Conservation (phyloP, 2,329 filamentous ascomycete genomes). For the Myriosclerotinia duriaeana region DNA sequence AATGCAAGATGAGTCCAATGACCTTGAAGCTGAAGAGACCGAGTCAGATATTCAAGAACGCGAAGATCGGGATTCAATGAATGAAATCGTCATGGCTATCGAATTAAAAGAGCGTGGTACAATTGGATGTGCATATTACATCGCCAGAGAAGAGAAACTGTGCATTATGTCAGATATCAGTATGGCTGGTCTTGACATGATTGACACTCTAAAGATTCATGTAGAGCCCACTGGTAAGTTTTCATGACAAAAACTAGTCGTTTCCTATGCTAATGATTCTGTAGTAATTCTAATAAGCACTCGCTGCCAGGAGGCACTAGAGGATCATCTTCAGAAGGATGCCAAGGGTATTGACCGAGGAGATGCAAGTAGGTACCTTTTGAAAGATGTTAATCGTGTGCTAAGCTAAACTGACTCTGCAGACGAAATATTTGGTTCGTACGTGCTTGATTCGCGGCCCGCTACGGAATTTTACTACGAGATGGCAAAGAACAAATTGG, state of each 20-base stretch:
- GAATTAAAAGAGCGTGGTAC: conserved; percentile 68
- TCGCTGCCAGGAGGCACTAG: conserved; percentile 40
- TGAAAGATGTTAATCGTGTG: neutral
- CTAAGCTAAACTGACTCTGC: conserved; percentile 5
- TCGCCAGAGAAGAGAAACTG: conserved; percentile 66
- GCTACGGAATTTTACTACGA: conserved; percentile 72
- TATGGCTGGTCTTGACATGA: conserved; percentile 64
- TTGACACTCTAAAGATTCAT: conserved; percentile 60
- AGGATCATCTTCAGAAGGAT: conserved; percentile 38
- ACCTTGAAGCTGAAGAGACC: conserved; percentile 32
- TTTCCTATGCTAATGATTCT: neutral
- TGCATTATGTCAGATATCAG: conserved; percentile 76
- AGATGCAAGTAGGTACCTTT: conserved; percentile 32
- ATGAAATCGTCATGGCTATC: conserved; percentile 77
- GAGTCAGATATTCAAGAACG: conserved; percentile 40
- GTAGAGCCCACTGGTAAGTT: conserved; percentile 49
- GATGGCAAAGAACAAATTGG: conserved; percentile 63
- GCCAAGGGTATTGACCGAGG: conserved; percentile 35
- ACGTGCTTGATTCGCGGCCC: conserved; percentile 64
- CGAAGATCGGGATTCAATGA: conserved; percentile 52
- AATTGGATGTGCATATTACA: conserved; percentile 83
- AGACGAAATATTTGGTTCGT: conserved; percentile 46
- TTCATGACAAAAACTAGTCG: too few species aligned
- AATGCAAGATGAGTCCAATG: conserved; percentile 26
- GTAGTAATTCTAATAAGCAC: conserved; percentile 49